Conservation (phyloP, 139 green algal species). For the Trebouxia sp. region DNA sequence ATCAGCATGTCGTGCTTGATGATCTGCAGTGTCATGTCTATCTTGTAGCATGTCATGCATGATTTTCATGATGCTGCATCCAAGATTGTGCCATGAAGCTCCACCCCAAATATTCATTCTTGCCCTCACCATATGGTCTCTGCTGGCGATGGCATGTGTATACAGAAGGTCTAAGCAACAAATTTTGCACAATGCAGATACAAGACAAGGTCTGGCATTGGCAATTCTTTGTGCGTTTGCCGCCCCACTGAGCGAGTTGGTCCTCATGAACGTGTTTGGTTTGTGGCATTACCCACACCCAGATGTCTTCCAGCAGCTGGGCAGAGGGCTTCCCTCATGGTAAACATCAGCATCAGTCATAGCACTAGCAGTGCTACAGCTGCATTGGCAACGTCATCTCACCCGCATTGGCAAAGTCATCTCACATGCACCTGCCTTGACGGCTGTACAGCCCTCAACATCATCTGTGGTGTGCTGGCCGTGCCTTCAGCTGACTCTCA, state of each 20-base stretch:
- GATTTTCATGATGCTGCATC: background rate
- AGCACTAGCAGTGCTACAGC: background rate
- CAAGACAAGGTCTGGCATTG: slow-evolving; percentile 28
- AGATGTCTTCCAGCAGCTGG: background rate
- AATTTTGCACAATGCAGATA: slow-evolving; percentile 10
- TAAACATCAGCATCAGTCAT: background rate
- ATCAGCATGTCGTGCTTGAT: too few relatives aligned
- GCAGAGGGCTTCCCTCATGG: background rate
- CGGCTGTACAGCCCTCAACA: too few relatives aligned
- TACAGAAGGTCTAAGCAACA: background rate
- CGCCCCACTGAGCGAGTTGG: slow-evolving; percentile 28
- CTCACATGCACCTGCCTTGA: too few relatives aligned
- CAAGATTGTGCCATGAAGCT: background rate
- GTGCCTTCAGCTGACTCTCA: too few relatives aligned
- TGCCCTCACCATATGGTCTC: too few relatives aligned
- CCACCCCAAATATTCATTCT: background rate
- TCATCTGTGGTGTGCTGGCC: too few relatives aligned
- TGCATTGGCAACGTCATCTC: background rate
- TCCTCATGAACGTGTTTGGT: slow-evolving; percentile 37
- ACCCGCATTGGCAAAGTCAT: too few relatives aligned
- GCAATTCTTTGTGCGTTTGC: slow-evolving; percentile 26
- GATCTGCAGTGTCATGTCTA: too few relatives aligned
- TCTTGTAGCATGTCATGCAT: too few relatives aligned
- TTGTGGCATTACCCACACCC: slow-evolving; percentile 31
- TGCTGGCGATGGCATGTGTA: background rate